These are phyloP conservation scores for Penicillium riverlandense DNA, from an alignment of 495 filamentous ascomycete species.

Conservation along the genomic window DNA sequence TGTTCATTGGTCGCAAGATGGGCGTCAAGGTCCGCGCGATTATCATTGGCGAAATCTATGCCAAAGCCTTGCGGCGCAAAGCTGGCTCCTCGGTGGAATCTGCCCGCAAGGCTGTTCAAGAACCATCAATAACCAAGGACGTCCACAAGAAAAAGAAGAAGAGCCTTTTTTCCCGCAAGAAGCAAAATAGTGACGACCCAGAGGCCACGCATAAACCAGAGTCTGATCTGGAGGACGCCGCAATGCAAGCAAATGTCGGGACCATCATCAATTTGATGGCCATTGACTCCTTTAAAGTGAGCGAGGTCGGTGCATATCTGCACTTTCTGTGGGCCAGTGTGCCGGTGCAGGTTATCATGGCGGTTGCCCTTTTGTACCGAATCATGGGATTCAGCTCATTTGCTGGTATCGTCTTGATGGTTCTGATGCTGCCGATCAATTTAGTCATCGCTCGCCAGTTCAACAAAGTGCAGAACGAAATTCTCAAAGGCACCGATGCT, in stretches of 20 bases:
- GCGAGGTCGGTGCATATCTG: constrained; percentile 84
- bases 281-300: constrained; percentile 98
- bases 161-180: constrained; percentile 50
- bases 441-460: constrained; percentile 79
- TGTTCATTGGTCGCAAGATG: constrained; percentile 89
- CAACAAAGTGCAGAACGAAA: constrained; percentile 74
- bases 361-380: constrained; percentile 68
- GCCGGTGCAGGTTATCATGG: constrained; percentile 74
- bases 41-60: constrained; percentile 95
- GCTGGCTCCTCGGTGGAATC: constrained; percentile 64
- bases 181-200: constrained; percentile 43
- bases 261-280: constrained; percentile 99
- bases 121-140: constrained; percentile 16
- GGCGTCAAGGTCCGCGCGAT: constrained; percentile 90
- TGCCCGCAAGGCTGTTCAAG: constrained; percentile 35
- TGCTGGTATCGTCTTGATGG: constrained; percentile 90
- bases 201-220: constrained; percentile 29
- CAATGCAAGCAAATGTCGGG: constrained; percentile 80
- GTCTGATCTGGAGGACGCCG: constrained; percentile 33
- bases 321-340: constrained; percentile 85
- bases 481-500: constrained; percentile 91
- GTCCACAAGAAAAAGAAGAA: constrained; percentile 41
- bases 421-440: constrained; percentile 80
- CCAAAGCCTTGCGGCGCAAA: constrained; percentile 90
- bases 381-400: constrained; percentile 92